Percentiles rank a stretch among this genome's conserved stretches.
Conservation (phyloP, 805 yeast species). For the Spathaspora hagerdaliae region DNA sequence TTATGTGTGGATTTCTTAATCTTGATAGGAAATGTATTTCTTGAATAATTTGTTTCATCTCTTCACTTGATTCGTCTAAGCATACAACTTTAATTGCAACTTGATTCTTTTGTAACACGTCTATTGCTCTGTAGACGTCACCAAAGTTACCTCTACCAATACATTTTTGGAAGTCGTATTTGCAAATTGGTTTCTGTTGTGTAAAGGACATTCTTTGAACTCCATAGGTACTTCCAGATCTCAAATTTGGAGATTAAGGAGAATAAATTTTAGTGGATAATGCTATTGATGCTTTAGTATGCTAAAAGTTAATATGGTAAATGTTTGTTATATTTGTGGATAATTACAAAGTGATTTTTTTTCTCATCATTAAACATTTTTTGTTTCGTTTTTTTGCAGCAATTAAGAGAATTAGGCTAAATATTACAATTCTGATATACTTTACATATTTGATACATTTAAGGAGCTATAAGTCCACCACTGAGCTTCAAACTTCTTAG, state of each 20-base stretch:
- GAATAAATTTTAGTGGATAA: too few relatives aligned
- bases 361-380: background rate
- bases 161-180: conserved; percentile 42
- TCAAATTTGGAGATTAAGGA: too few relatives aligned
- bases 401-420: background rate
- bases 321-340: too few relatives aligned
- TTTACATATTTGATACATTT: background rate
- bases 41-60: conserved; percentile 62
- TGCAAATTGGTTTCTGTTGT: conserved; percentile 9
- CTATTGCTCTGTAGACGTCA: conserved; percentile 67
- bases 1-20: conserved; percentile 62
- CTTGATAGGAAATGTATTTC: conserved; percentile 76
- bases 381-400: conserved; percentile 4
- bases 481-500: conserved; percentile 12
- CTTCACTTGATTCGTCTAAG: conserved; percentile 75
- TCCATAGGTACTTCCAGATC: too few relatives aligned
- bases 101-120: conserved; percentile 17
- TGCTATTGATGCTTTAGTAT: too few relatives aligned
- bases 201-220: background rate
- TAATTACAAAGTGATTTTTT: too few relatives aligned
- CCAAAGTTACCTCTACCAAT: conserved; percentile 87
- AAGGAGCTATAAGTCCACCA: conserved; percentile 4
- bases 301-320: too few relatives aligned
- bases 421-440: too few relatives aligned
- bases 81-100: conserved; percentile 89